Conservation (phyloP, 1,139 yeast species). For the Geotrichum bryndzae region DNA sequence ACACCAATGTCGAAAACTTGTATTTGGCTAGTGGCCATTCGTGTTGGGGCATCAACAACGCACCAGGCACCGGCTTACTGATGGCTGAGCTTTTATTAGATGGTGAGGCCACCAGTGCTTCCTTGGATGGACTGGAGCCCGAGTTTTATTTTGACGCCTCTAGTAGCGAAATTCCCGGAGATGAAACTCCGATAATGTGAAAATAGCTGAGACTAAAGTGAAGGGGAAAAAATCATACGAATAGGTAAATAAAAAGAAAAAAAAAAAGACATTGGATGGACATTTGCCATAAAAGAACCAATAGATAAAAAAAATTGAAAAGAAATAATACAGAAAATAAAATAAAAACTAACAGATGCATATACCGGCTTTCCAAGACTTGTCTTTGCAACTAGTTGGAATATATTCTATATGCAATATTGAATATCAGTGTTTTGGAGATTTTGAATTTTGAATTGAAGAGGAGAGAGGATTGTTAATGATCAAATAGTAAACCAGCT, state of each 20-base stretch:
- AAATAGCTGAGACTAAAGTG: neutral
- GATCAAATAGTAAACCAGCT: too few relatives aligned
- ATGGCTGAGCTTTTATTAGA: conserved; percentile 84
- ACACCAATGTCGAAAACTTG: conserved; percentile 74
- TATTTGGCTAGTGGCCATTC: conserved; percentile 89
- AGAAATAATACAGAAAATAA: neutral
- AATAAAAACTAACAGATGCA: neutral
- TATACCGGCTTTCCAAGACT: too few relatives aligned
- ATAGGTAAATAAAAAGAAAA: neutral
- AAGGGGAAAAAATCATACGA: neutral
- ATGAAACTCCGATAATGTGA: neutral
- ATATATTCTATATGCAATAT: too few relatives aligned
- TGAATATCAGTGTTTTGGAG: too few relatives aligned
- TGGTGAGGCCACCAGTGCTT: conserved; percentile 72
- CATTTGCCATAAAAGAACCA: too few relatives aligned
- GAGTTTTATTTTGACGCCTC: conserved; percentile 61
- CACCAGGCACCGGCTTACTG: conserved; percentile 91
- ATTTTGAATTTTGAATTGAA: too few relatives aligned
- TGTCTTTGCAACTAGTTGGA: too few relatives aligned
- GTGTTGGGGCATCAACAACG: conserved; percentile 98
- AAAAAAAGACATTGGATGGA: too few relatives aligned
- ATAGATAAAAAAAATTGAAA: neutral
- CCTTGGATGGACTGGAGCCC: conserved; percentile 77
- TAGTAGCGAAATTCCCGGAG: conserved; percentile 1
- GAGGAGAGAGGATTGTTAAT: too few relatives aligned